Conservation (phyloP, 352 stramenopile genomes). For the Globisporangium uncinulatum region DNA sequence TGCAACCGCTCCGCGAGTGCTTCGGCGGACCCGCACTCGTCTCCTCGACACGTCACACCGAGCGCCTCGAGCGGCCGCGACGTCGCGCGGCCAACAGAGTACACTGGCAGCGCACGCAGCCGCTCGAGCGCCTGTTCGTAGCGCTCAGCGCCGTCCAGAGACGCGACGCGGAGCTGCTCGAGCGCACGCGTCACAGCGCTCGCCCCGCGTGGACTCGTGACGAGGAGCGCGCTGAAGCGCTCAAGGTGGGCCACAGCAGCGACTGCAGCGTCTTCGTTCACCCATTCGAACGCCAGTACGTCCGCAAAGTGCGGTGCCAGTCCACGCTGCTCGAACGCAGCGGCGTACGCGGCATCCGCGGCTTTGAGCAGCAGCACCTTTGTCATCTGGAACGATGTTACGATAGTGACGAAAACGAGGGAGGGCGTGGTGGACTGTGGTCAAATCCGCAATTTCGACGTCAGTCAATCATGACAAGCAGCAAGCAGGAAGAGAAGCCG, state of each 20-base stretch:
- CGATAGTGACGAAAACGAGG: neutral
- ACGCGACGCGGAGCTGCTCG: too few species aligned
- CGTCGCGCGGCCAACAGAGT: constrained; percentile 65
- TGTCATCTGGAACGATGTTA: neutral
- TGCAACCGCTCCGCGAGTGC: constrained; percentile 41
- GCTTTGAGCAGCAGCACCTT: constrained; percentile 67
- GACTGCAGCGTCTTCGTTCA: constrained; percentile 36
- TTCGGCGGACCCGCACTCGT: constrained; percentile 66
- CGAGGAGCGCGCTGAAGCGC: constrained; percentile 46
- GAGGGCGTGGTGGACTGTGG: neutral
- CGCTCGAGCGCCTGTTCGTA: constrained; percentile 17
- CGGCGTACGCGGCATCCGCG: constrained; percentile 47
- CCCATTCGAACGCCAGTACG: constrained; percentile 62
- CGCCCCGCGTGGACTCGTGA: constrained; percentile 72
- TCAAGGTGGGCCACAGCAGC: constrained; percentile 39
- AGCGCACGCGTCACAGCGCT: constrained; percentile 41
- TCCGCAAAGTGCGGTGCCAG: constrained; percentile 44
- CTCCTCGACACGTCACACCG: constrained; percentile 48
- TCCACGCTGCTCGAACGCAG: constrained; percentile 21
- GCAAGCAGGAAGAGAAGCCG: too few species aligned
- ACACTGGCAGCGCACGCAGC: constrained; percentile 31
- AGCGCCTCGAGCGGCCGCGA: constrained; percentile 51
- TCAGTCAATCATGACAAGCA: neutral
- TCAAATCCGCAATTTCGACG: neutral
- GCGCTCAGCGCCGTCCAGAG: neutral